These are phyloP conservation scores for Ogataea pilisensis DNA, from an alignment of 805 yeast species.

Conservation along the genomic window DNA sequence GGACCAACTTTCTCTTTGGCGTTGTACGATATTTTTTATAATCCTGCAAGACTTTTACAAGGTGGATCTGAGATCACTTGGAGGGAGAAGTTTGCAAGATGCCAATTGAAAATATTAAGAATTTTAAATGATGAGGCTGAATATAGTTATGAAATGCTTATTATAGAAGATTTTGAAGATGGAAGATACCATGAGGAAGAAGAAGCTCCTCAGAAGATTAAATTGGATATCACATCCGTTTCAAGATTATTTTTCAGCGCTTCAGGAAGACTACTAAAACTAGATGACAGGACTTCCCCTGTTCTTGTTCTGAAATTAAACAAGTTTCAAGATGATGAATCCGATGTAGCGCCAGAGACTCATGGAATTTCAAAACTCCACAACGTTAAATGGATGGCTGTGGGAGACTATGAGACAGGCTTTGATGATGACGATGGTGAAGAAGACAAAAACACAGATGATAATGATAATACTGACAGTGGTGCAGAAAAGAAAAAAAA, in stretches of 20 bases:
- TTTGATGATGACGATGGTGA: slow-evolving; percentile 14
- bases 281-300: slow-evolving; percentile 60
- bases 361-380: slow-evolving; percentile 3
- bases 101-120: slow-evolving; percentile 40
- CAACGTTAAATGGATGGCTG: slow-evolving; percentile 46
- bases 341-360: not conserved
- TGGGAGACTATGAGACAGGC: slow-evolving; percentile 38
- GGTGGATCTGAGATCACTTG: slow-evolving; percentile 48
- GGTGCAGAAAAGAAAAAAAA: slow-evolving; percentile 22
- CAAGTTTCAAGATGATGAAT: slow-evolving; percentile 14
- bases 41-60: slow-evolving; percentile 36
- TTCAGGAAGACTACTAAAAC: slow-evolving; percentile 58
- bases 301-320: slow-evolving; percentile 58
- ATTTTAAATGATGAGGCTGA: slow-evolving; percentile 11
- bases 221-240: slow-evolving; percentile 38
- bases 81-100: slow-evolving; percentile 69
- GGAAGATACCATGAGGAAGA: slow-evolving; percentile 66
- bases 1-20: slow-evolving; percentile 61
- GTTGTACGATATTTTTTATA: slow-evolving; percentile 59
- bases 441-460: slow-evolving; percentile 26
- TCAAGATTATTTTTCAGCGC: slow-evolving; percentile 61
- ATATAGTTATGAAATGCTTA: slow-evolving; percentile 41
- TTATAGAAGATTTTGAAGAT: slow-evolving; percentile 62
- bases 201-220: slow-evolving; percentile 36
- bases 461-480: slow-evolving; percentile 16